A percentile compares a stretch with the other conserved stretches of the same genome.
These are phyloP conservation scores for Lasiosphaeriaceae sp. DNA, from an alignment of 495 filamentous ascomycete species.

Conservation along the genomic window DNA sequence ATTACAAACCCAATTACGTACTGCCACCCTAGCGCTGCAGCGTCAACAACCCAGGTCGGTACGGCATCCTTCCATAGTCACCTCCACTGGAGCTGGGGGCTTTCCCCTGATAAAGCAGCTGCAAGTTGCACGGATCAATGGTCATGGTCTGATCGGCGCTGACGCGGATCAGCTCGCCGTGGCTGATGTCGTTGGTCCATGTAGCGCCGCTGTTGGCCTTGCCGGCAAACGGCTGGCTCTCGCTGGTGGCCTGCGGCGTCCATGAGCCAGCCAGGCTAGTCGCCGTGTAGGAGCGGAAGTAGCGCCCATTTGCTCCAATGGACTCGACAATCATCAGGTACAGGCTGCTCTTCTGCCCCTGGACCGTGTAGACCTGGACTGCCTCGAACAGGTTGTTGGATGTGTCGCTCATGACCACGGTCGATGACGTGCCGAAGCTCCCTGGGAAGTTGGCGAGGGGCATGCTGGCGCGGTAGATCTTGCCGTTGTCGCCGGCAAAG, in stretches of 20 bases:
- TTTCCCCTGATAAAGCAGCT: conserved; percentile 54
- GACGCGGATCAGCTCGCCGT: conserved; percentile 55
- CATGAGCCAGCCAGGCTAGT: conserved; percentile 49
- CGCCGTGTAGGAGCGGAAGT: conserved; percentile 63
- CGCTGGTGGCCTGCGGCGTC: conserved; percentile 49
- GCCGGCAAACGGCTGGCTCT: conserved; percentile 56
- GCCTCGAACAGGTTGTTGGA: conserved; percentile 59
- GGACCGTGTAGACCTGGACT: conserved; percentile 59
- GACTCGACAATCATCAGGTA: conserved; percentile 65
- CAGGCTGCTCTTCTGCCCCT: conserved; percentile 44
- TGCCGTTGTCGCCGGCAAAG: conserved; percentile 63
- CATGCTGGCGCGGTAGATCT: conserved; percentile 59
- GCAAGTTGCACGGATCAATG: conserved; percentile 55
- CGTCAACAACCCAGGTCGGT: too few relatives aligned
- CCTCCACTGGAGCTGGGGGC: too few relatives aligned
- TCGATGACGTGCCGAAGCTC: conserved; percentile 48
- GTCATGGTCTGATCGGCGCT: conserved; percentile 55
- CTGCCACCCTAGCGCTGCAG: too few relatives aligned
- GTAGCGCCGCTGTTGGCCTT: conserved; percentile 58
- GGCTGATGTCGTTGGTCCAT: conserved; percentile 64
- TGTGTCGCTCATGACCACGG: conserved; percentile 47
- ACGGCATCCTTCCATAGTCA: too few relatives aligned
- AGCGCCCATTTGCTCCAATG: conserved; percentile 54
- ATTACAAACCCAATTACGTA: too few relatives aligned
- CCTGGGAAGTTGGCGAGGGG: conserved; percentile 56